These are phyloP conservation scores for Cercospora sp. DNA, from an alignment of 2,329 filamentous ascomycete genomes.

Conservation along the genomic window DNA sequence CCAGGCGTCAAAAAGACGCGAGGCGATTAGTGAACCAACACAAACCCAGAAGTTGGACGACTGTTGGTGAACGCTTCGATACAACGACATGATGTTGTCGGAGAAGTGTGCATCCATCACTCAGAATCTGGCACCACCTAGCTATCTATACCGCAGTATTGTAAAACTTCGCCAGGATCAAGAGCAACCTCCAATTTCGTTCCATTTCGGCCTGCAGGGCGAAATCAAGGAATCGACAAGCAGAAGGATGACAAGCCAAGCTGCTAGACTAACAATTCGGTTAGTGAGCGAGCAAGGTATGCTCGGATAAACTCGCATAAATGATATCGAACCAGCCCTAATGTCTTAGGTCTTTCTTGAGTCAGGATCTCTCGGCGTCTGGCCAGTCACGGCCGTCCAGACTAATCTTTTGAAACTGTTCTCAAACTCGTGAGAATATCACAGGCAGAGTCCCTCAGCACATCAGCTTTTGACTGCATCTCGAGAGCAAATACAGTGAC, in stretches of 20 bases:
- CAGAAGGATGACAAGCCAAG: background rate
- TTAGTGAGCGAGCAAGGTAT: background rate
- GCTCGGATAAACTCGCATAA: background rate
- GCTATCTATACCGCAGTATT: background rate
- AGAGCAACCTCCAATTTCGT: background rate
- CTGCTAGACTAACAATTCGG: background rate
- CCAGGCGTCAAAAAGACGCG: background rate
- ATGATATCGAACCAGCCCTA: background rate
- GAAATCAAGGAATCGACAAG: background rate
- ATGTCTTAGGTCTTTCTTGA: background rate
- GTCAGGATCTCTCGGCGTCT: background rate
- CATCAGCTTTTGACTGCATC: background rate
- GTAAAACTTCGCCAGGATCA: background rate
- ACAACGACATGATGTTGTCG: background rate
- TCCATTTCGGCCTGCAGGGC: background rate
- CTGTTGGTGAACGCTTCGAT: background rate
- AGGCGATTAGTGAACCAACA: background rate
- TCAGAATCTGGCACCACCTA: background rate
- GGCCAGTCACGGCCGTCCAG: background rate
- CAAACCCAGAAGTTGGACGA: background rate
- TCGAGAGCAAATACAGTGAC: background rate
- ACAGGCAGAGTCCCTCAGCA: background rate
- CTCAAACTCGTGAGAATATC: background rate
- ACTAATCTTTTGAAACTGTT: background rate
- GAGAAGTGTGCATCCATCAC: background rate